Evolutionary conservation across 768 basidiomycete species (phyloP), one percentile per base, ranked within the genome.

Genomic region (Botryobasidium botryosum): DNA sequence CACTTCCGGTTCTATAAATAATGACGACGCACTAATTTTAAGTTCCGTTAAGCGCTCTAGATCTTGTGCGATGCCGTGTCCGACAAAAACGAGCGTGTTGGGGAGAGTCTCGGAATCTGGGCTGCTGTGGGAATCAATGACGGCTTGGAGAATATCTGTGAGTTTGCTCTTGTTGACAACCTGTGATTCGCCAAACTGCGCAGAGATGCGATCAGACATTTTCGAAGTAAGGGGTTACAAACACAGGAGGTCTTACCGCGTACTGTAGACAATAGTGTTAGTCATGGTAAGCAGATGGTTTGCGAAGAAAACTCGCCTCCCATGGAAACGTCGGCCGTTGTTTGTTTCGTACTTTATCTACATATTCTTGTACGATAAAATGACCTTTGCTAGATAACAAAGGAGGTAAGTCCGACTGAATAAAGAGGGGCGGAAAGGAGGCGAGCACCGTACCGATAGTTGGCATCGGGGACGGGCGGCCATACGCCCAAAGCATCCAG

Each of bases 131-230:
- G 78, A 79, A 60, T 41, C 81, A 52, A 86, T 70, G 45, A 80
- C 59, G 15, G 78, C 77, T 52, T 80, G 77, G 3, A 86, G 67
- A 40, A 86, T 69, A 44, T 75, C 69, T 0, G 79, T 68, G n/a
- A 84, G 60, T 52, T 75, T 79, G n/a, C 64, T 54, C 58, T 77
- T 86, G 20, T 74, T 58, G 15, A 74, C 63, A 28, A 79, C 62
- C 56, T 82, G 80, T 52, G 76, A 81, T 45, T 84, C 77, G 23
- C 79, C 84, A 55, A 82, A 86, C 82, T 86, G 45, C 12, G 33
- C 47, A 44, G 33, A 44, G 46, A 29, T n/a, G n/a, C n/a, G n/a
- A n/a, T n/a, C n/a, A n/a, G n/a, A n/a, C n/a, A n/a, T n/a, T n/a
- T n/a, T n/a, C 20, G 43, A 47, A 46, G n/a, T 35, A 40, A 25